phyloP scores from a whole-genome alignment of 2,329 filamentous ascomycete genomes.

The Fusarium armeniacum region DNA sequence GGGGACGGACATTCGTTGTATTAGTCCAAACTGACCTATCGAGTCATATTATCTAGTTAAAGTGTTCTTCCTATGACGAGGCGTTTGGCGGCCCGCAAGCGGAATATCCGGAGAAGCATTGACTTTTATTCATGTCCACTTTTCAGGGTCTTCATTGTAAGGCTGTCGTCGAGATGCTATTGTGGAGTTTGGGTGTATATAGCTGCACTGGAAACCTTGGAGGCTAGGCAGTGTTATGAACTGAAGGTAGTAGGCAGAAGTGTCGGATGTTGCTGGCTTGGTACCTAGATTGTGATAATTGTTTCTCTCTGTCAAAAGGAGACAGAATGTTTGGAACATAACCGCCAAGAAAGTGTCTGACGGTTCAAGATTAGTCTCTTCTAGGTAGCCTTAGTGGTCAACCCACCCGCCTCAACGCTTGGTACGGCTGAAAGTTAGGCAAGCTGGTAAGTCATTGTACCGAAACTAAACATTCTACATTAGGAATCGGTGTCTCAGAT shows the following conservation, averaged over 20 bases:
- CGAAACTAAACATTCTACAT: neutral
- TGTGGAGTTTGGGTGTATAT: neutral
- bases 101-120: neutral
- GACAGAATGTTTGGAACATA: neutral
- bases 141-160: neutral
- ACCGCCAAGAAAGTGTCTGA: neutral
- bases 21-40: neutral
- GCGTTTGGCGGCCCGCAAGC: conserved; percentile 1
- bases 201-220: neutral
- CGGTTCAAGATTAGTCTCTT: neutral
- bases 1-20: neutral
- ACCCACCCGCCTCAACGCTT: neutral
- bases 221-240: neutral
- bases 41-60: neutral
- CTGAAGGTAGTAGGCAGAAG: no score
- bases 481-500: conserved; percentile 41
- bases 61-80: neutral
- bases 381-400: neutral
- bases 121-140: neutral
- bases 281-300: neutral
- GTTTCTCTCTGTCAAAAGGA: neutral
- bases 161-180: neutral
- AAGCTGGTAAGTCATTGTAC: neutral
- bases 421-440: neutral
- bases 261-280: neutral